These are phyloP conservation scores for Rhizophora mangle DNA, from an alignment of 345 rosid species.

Conservation along the genomic window DNA sequence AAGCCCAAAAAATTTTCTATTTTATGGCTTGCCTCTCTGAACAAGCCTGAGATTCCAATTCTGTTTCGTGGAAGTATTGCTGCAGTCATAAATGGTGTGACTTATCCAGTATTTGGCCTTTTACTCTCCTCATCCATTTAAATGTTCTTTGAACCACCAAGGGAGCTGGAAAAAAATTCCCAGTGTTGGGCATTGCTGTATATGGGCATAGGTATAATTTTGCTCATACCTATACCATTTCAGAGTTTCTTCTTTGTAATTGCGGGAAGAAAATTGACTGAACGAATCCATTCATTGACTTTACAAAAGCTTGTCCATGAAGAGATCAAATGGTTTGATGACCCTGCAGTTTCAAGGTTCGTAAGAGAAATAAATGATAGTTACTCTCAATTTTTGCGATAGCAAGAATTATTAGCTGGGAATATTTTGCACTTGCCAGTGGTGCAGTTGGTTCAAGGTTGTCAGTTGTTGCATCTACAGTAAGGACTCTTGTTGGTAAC, in stretches of 20 bases:
- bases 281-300: slow-evolving; percentile 60
- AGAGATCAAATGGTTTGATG: slow-evolving; percentile 86
- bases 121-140: slow-evolving; percentile 60
- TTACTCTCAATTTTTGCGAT: neutral
- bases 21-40: slow-evolving; percentile 50
- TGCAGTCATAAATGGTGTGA: slow-evolving; percentile 56
- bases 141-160: slow-evolving; percentile 56
- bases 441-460: slow-evolving; percentile 67
- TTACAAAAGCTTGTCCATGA: slow-evolving; percentile 80
- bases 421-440: slow-evolving; percentile 24
- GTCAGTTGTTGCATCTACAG: slow-evolving; percentile 55
- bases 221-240: slow-evolving; percentile 39
- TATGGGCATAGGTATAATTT: slow-evolving; percentile 35
- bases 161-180: slow-evolving; percentile 47
- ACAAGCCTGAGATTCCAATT: slow-evolving; percentile 68
- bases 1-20: slow-evolving; percentile 50
- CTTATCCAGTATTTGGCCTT: slow-evolving; percentile 75
- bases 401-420: neutral
- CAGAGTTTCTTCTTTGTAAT: slow-evolving; percentile 73
- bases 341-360: slow-evolving; percentile 65
- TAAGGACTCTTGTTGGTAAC: slow-evolving; percentile 54
- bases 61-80: slow-evolving; percentile 54
- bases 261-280: slow-evolving; percentile 73
- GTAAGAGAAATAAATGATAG: neutral
- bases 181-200: slow-evolving; percentile 53